Evolutionary conservation across 2,329 filamentous ascomycete species (phyloP).

Genomic region (Penicillium sp.): DNA sequence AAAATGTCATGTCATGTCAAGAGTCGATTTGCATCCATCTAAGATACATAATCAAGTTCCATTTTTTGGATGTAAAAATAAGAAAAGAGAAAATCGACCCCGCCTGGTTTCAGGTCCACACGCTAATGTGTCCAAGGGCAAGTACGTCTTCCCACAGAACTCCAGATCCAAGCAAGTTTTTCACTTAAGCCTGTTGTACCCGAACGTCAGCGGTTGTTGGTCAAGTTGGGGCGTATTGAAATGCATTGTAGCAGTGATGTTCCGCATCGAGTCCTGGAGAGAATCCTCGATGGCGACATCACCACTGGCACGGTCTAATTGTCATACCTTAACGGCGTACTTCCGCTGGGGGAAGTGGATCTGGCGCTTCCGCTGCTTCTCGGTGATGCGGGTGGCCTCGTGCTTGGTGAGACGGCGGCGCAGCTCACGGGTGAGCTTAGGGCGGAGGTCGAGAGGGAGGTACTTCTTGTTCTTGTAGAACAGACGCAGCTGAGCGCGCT

Average conservation of each 20-base stretch:
- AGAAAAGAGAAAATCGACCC: slow-evolving; percentile 34
- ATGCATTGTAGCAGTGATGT: too few relatives aligned
- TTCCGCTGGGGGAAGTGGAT: slow-evolving; percentile 98
- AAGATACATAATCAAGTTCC: slow-evolving; percentile 42
- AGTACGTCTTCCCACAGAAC: slow-evolving; percentile 36
- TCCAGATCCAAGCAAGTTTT: slow-evolving; percentile 34
- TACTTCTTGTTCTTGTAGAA: slow-evolving; percentile 99
- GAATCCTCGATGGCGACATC: too few relatives aligned
- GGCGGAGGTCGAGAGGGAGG: slow-evolving; percentile 93
- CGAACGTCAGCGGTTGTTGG: slow-evolving; percentile 6
- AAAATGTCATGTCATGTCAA: slow-evolving; percentile 39
- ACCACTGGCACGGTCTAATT: too few relatives aligned
- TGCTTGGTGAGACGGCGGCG: slow-evolving; percentile 89
- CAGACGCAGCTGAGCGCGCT: slow-evolving; percentile 92
- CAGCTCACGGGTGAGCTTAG: slow-evolving; percentile 98
- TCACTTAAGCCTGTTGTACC: slow-evolving; percentile 32
- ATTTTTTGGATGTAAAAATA: slow-evolving; percentile 34
- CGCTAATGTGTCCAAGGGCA: slow-evolving; percentile 28
- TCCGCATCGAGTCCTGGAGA: too few relatives aligned
- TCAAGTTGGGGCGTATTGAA: too few relatives aligned
- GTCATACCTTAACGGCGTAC: slow-evolving; percentile 94
- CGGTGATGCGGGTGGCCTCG: slow-evolving; percentile 78
- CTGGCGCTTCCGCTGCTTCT: slow-evolving; percentile 95
- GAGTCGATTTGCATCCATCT: slow-evolving; percentile 41
- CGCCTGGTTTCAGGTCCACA: slow-evolving; percentile 32